Evolutionary conservation across 495 filamentous ascomycete species (phyloP).

Genomic region (Tetracladium setigerum): DNA sequence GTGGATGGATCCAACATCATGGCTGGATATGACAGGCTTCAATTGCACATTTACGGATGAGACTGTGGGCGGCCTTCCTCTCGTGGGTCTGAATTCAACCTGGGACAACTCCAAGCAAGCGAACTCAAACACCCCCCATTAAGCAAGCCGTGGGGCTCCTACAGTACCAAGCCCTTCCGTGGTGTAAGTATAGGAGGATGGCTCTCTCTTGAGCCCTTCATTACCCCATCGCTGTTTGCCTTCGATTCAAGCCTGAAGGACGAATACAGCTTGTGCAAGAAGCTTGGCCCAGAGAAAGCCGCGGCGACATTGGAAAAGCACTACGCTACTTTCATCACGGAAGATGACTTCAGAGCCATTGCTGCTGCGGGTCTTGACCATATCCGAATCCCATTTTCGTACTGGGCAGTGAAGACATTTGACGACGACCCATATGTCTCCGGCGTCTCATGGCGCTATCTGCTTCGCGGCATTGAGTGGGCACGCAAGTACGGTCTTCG

Average conservation of each 20-base stretch:
- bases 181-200: conserved; percentile 94
- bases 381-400: conserved; percentile 87
- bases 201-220: conserved; percentile 91
- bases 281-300: conserved; percentile 56
- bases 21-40: conserved; percentile 87
- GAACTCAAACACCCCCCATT: conserved; percentile 76
- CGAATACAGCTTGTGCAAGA: conserved; percentile 66
- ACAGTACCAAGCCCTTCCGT: conserved; percentile 68
- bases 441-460: conserved; percentile 86
- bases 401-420: conserved; percentile 89
- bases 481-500: conserved; percentile 84
- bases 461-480: conserved; percentile 88
- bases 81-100: conserved; percentile 82
- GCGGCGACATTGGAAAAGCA: conserved; percentile 71
- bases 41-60: conserved; percentile 88
- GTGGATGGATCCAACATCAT: conserved; percentile 82
- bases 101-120: conserved; percentile 80
- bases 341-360: conserved; percentile 78
- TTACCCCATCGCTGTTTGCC: conserved; percentile 84
- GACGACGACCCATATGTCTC: conserved; percentile 82
- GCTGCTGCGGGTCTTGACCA: conserved; percentile 87
- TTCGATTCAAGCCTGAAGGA: conserved; percentile 60
- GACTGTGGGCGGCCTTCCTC: conserved; percentile 72
- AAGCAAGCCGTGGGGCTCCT: conserved; percentile 63
- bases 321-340: conserved; percentile 80